phyloP scores from a whole-genome alignment of 202 grass and related monocot genomes.

The Setaria viridis region DNA sequence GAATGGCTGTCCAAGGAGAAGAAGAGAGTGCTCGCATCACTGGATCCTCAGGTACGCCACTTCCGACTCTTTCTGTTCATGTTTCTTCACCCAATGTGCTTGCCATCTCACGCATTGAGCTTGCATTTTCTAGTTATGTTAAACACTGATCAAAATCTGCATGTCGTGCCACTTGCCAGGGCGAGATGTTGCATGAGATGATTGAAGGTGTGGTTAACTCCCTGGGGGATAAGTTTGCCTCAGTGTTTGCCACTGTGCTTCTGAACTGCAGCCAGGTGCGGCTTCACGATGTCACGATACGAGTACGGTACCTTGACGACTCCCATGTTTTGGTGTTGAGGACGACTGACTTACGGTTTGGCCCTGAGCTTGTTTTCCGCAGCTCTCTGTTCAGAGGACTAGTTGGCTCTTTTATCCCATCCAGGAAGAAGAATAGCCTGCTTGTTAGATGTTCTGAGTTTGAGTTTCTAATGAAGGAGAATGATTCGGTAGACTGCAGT shows the following conservation, averaged over 20 bases:
- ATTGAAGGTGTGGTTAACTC: slow-evolving; percentile 66
- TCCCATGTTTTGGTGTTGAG: slow-evolving; percentile 66
- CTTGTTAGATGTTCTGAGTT: slow-evolving; percentile 56
- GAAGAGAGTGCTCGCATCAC: slow-evolving; percentile 62
- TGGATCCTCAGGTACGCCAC: slow-evolving; percentile 63
- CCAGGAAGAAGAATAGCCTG: slow-evolving; percentile 58
- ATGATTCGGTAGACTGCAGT: slow-evolving; percentile 50
- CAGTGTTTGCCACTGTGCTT: slow-evolving; percentile 52
- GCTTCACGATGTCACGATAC: slow-evolving; percentile 63
- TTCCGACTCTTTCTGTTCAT: background rate
- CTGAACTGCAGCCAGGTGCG: slow-evolving; percentile 64
- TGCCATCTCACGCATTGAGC: background rate
- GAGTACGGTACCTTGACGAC: slow-evolving; percentile 61
- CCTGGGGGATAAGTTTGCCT: slow-evolving; percentile 52
- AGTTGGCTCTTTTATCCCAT: slow-evolving; percentile 54
- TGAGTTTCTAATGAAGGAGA: slow-evolving; percentile 70
- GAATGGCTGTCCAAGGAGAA: slow-evolving; percentile 54
- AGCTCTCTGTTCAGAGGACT: slow-evolving; percentile 73
- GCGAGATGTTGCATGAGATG: slow-evolving; percentile 66
- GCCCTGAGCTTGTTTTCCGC: slow-evolving; percentile 55
- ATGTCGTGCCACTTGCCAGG: slow-evolving; percentile 50
- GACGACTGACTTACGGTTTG: slow-evolving; percentile 56
- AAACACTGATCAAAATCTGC: slow-evolving; percentile 14
- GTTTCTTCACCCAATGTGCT: background rate
- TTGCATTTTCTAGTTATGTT: slow-evolving; percentile 8